Base-by-base conservation (phyloP, 2,329 filamentous ascomycete genomes). In the Epichloe gansuensis region DNA sequence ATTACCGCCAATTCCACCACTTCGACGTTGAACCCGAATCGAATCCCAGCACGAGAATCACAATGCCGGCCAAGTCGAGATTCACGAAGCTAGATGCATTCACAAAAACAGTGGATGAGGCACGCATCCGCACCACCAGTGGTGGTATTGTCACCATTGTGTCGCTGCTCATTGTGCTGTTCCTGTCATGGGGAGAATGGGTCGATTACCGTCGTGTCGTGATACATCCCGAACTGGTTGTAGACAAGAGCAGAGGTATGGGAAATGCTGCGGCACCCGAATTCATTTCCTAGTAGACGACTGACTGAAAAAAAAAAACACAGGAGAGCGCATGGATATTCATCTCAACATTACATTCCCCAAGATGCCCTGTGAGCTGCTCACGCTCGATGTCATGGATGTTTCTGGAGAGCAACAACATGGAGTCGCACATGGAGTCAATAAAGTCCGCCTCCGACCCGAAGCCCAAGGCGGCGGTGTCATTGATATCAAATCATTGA, bases 321-420 rank as follows among this genome's bases (percentile, higher is more conserved):
- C 60, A 89, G 87, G 89, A 68, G 91, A 98, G 76, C 89, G 91
- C 70, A 97, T 98, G 91, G 93, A 97, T 69, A 98, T 98, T 59
- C 90, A 95, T 68, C 80, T 98, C 70, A 98, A 98, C 74, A 84
- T 98, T 55, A 93, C 89, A 46, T 98, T 98, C 67, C 93, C 93
- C 9, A 83, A 84, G 57, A 80, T 98, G 60, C 93, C 93, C 9
- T 98, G 93, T 73, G 91, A 97, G 70, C 82, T 98, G 50, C 76
- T 97, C 59, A 96, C 93, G 12, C 83, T 98, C 62, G 93, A 98
- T 68, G 91, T 98, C 53, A 98, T 98, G 93, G 93, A 98, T 71
- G 91, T 97, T 28, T 95, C 90, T 23, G 93, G 93, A 57, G 93
- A 98, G 70, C 86, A 96, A 65, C 93, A 98, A 69, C 88, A 91